A percentile compares a stretch with the other conserved stretches of the same genome.
Evolutionary conservation across 176 grass and related monocot species (phyloP).

Genomic region (Melocanna baccifera): DNA sequence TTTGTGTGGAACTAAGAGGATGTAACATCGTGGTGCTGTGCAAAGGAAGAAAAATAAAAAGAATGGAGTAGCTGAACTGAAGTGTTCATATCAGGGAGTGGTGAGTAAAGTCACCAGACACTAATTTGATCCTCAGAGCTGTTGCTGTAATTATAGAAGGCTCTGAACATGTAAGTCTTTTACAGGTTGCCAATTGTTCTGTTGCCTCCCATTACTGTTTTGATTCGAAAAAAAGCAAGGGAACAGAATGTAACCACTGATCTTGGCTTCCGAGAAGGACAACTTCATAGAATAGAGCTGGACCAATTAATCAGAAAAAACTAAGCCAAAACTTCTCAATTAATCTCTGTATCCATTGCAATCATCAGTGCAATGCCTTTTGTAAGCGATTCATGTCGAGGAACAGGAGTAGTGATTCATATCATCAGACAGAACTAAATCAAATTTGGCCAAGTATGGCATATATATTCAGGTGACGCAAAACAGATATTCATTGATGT

Average conservation of each 20-base stretch:
- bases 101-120: neutral
- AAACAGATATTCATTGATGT: constrained; percentile 5
- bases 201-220: neutral
- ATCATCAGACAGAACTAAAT: neutral
- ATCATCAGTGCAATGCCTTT: neutral
- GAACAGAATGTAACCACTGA: neutral
- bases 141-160: neutral
- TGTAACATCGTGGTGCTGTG: neutral
- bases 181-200: neutral
- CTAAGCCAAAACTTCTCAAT: neutral
- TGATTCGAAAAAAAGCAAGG: neutral
- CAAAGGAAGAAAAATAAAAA: neutral
- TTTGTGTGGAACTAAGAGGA: no score
- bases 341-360: neutral
- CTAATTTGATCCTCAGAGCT: neutral
- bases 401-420: neutral
- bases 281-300: neutral
- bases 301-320: neutral
- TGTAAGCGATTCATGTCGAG: neutral
- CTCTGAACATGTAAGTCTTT: neutral
- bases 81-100: neutral
- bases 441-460: neutral
- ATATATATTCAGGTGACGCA: neutral
- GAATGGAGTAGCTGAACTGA: neutral
- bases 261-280: neutral